Evolutionary conservation across 2,329 filamentous ascomycete genomes (phyloP).

Genomic region (Fulvia fulva): DNA sequence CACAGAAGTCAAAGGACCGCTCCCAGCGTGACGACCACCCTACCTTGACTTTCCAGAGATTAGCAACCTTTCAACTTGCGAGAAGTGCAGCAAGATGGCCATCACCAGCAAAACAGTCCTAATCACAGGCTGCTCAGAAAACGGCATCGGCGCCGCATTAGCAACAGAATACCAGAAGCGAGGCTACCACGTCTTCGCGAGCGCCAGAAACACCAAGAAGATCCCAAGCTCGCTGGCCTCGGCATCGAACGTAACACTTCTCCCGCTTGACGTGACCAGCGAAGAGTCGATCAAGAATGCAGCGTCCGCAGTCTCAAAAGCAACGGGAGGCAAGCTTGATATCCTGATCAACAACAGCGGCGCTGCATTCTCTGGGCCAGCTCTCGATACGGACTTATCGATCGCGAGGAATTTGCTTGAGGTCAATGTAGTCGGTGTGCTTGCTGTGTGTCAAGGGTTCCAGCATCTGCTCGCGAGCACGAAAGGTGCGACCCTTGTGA

Average conservation of each 20-base stretch:
- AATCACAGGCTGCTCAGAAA: conserved; percentile 35
- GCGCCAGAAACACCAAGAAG: conserved; percentile 26
- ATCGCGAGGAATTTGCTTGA: conserved; percentile 29
- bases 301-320: conserved; percentile 28
- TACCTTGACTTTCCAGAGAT: background rate
- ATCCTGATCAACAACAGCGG: conserved; percentile 25
- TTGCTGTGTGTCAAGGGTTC: conserved; percentile 37
- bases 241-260: conserved; percentile 8
- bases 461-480: conserved; percentile 39
- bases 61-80: background rate
- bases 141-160: conserved; percentile 41
- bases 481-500: conserved; percentile 4
- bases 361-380: background rate
- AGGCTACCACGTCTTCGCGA: conserved; percentile 26
- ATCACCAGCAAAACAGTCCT: conserved; percentile 17
- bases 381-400: background rate
- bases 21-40: background rate
- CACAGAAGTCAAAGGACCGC: background rate
- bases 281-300: conserved; percentile 35
- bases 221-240: conserved; percentile 16
- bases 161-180: conserved; percentile 35
- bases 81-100: background rate
- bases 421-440: conserved; percentile 48
- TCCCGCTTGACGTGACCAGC: conserved; percentile 44
- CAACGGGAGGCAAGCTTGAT: conserved; percentile 37